Evolutionary conservation across 2,329 filamentous ascomycete genomes (phyloP).

Genomic region (Huntiella savannae): DNA sequence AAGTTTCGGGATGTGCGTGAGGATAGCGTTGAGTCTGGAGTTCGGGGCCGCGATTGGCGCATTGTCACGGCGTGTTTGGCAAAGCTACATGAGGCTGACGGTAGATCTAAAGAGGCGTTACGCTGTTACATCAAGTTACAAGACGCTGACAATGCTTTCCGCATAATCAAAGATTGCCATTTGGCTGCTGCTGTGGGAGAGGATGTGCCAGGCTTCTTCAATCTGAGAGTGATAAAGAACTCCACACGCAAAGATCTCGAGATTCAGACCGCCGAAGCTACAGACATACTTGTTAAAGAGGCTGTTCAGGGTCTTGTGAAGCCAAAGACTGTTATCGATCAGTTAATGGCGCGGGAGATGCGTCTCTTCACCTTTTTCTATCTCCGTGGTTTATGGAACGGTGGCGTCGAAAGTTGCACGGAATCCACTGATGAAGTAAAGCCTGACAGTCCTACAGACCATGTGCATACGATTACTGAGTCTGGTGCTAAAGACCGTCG

Average conservation of each 20-base stretch:
- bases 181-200: slow-evolving; percentile 77
- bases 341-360: slow-evolving; percentile 49
- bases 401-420: slow-evolving; percentile 17
- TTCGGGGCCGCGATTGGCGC: slow-evolving; percentile 63
- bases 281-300: slow-evolving; percentile 74
- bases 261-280: slow-evolving; percentile 62
- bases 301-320: slow-evolving; percentile 63
- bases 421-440: slow-evolving; percentile 13
- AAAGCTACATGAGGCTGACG: slow-evolving; percentile 64
- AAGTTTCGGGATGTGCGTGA: slow-evolving; percentile 55
- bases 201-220: slow-evolving; percentile 75
- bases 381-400: slow-evolving; percentile 67
- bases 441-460: neutral
- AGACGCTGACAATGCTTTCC: slow-evolving; percentile 77
- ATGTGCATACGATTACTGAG: neutral
- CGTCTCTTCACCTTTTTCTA: slow-evolving; percentile 82
- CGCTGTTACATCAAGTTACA: slow-evolving; percentile 79
- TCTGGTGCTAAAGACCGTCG: slow-evolving; percentile 29
- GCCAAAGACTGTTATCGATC: slow-evolving; percentile 56
- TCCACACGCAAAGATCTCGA: slow-evolving; percentile 55
- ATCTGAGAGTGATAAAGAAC: slow-evolving; percentile 61
- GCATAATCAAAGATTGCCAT: slow-evolving; percentile 69
- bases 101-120: slow-evolving; percentile 65
- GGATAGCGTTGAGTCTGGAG: slow-evolving; percentile 55
- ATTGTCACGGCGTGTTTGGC: slow-evolving; percentile 77